Evolutionary conservation across 2,329 filamentous ascomycete genomes (phyloP).

Genomic region (Beauveria bassiana): DNA sequence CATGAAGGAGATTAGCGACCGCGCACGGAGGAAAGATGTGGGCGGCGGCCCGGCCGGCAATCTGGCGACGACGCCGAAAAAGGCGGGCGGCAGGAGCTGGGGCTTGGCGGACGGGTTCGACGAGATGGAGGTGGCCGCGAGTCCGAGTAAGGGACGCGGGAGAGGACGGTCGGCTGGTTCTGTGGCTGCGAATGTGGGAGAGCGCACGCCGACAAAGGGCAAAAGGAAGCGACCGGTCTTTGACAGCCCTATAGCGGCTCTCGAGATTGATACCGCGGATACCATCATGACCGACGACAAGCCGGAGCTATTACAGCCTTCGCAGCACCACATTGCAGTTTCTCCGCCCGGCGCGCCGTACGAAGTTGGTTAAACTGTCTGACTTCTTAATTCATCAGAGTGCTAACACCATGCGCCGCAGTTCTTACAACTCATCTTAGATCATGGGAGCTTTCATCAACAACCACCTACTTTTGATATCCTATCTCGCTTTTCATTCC

Average conservation of each 20-base stretch:
- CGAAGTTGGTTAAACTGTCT: slow-evolving; percentile 31
- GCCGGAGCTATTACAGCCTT: slow-evolving; percentile 11
- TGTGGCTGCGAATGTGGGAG: slow-evolving; percentile 36
- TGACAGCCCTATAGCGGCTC: slow-evolving; percentile 58
- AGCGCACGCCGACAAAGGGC: slow-evolving; percentile 55
- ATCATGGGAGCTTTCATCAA: slow-evolving; percentile 48
- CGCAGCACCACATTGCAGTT: slow-evolving; percentile 17
- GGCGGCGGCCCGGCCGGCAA: slow-evolving; percentile 18
- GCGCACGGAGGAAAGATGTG: slow-evolving; percentile 37
- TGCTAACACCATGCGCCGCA: slow-evolving; percentile 23
- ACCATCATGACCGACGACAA: slow-evolving; percentile 28
- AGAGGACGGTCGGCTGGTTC: slow-evolving; percentile 32
- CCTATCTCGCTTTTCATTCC: slow-evolving; percentile 56
- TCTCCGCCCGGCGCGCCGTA: slow-evolving; percentile 28
- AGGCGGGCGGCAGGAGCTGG: slow-evolving; percentile 39
- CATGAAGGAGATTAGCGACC: slow-evolving; percentile 50
- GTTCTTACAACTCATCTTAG: slow-evolving; percentile 57
- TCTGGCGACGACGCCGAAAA: slow-evolving; percentile 52
- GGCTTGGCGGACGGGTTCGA: slow-evolving; percentile 71
- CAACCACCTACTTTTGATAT: slow-evolving; percentile 60
- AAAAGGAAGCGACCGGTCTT: slow-evolving; percentile 62
- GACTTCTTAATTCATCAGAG: not conserved
- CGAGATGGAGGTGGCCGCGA: slow-evolving; percentile 49
- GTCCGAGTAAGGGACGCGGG: slow-evolving; percentile 44
- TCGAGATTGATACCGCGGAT: slow-evolving; percentile 45